These are phyloP conservation scores for Arachis hypogaea DNA, from an alignment of 306 rosid genomes.

Conservation along the genomic window DNA sequence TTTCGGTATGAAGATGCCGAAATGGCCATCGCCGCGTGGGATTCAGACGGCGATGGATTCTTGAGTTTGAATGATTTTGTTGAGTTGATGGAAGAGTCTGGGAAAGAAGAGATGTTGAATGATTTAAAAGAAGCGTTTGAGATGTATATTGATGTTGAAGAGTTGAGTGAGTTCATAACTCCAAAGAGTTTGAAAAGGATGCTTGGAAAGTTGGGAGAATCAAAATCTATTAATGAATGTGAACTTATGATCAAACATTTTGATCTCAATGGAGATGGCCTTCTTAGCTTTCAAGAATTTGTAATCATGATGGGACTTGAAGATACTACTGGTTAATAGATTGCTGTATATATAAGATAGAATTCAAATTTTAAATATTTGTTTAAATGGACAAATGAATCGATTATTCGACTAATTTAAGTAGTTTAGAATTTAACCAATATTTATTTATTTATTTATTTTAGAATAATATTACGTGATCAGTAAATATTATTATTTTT, in stretches of 20 bases:
- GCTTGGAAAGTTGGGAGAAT: slow-evolving; percentile 26
- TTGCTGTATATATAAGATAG: too few species aligned
- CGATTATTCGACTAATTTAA: too few species aligned
- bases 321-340: too few species aligned
- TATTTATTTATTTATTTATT: too few species aligned
- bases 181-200: slow-evolving; percentile 32
- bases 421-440: too few species aligned
- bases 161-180: slow-evolving; percentile 12
- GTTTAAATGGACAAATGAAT: too few species aligned
- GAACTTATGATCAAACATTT: slow-evolving; percentile 52
- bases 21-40: slow-evolving; percentile 45
- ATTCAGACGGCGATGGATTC: slow-evolving; percentile 52
- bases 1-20: slow-evolving; percentile 44
- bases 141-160: slow-evolving; percentile 21
- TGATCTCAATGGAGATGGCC: slow-evolving; percentile 73
- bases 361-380: too few species aligned
- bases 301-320: slow-evolving; percentile 50
- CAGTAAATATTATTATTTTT: too few species aligned
- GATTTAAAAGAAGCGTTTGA: slow-evolving; percentile 32
- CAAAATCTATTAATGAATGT: slow-evolving; percentile 28
- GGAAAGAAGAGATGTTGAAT: slow-evolving; percentile 24
- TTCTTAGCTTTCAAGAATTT: slow-evolving; percentile 38
- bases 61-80: slow-evolving; percentile 32
- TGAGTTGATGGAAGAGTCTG: neutral
- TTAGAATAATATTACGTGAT: too few species aligned